phyloP scores from a whole-genome alignment of 805 yeast species.

The Saccharomyces eubayanus region DNA sequence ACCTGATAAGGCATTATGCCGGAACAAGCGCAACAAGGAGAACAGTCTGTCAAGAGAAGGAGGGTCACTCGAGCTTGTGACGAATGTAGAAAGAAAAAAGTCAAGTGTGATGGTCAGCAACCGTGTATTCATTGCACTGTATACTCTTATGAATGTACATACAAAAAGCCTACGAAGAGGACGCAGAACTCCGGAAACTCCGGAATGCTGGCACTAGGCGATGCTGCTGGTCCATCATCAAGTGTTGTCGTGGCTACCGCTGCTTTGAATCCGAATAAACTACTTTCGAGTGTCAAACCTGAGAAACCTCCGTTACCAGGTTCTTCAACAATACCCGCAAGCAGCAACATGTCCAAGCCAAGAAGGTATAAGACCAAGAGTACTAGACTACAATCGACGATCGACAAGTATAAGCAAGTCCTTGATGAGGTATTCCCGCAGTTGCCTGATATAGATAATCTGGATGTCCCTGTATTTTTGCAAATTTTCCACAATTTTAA shows the following conservation, averaged over 20 bases:
- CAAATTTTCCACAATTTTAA: slow-evolving; percentile 20
- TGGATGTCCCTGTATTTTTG: slow-evolving; percentile 23
- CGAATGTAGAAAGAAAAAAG: slow-evolving; percentile 57
- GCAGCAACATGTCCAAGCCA: neutral
- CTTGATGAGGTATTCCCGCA: slow-evolving; percentile 21
- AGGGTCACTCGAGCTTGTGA: slow-evolving; percentile 42
- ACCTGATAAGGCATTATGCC: neutral
- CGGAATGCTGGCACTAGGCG: neutral
- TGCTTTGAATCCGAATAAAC: neutral
- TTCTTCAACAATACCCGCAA: neutral
- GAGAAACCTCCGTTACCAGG: neutral
- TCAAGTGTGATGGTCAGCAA: slow-evolving; percentile 76
- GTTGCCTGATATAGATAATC: slow-evolving; percentile 19
- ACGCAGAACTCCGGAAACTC: slow-evolving; percentile 1
- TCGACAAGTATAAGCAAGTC: slow-evolving; percentile 18
- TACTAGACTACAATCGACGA: slow-evolving; percentile 11
- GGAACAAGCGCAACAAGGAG: slow-evolving; percentile 2
- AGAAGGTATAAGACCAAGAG: slow-evolving; percentile 9
- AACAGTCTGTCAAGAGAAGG: slow-evolving; percentile 26
- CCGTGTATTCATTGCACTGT: slow-evolving; percentile 87
- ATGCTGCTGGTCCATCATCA: neutral
- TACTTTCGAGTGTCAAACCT: neutral
- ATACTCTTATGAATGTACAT: slow-evolving; percentile 75
- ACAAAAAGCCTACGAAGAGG: slow-evolving; percentile 59
- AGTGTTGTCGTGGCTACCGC: neutral